Percentiles rank a stretch among this genome's conserved stretches.
phyloP scores from a whole-genome alignment of 768 basidiomycete genomes.

The Boletus fagicola region DNA sequence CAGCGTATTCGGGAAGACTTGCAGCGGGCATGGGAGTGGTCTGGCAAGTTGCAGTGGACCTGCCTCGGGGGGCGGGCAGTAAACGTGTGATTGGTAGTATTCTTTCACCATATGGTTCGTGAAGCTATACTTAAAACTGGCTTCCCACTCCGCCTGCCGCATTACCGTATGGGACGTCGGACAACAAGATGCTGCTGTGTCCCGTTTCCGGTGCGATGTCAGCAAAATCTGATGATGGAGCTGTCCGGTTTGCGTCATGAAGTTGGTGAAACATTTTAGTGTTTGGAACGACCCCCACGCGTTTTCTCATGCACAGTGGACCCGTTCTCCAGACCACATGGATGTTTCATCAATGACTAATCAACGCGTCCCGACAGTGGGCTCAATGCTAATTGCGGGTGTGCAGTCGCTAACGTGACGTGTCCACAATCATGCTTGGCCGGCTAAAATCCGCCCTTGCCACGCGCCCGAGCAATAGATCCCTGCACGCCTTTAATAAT shows the following conservation, averaged over 20 bases:
- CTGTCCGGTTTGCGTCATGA: neutral
- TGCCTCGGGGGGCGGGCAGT: constrained; percentile 1
- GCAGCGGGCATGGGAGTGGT: constrained; percentile 49
- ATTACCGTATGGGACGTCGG: constrained; percentile 11
- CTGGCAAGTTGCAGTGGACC: constrained; percentile 16
- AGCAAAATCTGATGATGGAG: neutral
- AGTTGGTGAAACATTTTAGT: neutral
- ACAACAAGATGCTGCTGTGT: neutral
- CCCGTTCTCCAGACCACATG: constrained; percentile 8
- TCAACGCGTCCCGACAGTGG: neutral
- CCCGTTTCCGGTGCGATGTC: neutral
- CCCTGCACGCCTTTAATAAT: constrained; percentile 43
- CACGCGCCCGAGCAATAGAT: constrained; percentile 42
- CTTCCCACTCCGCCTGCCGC: constrained; percentile 34
- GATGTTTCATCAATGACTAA: constrained; percentile 15
- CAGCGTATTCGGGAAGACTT: constrained; percentile 50
- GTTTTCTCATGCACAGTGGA: constrained; percentile 4
- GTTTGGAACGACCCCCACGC: neutral
- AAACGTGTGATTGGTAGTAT: constrained; percentile 24
- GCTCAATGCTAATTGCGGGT: neutral
- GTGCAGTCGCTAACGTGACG: neutral
- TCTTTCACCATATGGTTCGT: constrained; percentile 29
- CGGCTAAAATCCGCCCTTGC: constrained; percentile 39
- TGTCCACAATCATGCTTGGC: neutral
- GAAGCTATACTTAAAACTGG: constrained; percentile 33